Conservation (phyloP, 192 early-diverging fungal species). For the Backusella tuberculispora region DNA sequence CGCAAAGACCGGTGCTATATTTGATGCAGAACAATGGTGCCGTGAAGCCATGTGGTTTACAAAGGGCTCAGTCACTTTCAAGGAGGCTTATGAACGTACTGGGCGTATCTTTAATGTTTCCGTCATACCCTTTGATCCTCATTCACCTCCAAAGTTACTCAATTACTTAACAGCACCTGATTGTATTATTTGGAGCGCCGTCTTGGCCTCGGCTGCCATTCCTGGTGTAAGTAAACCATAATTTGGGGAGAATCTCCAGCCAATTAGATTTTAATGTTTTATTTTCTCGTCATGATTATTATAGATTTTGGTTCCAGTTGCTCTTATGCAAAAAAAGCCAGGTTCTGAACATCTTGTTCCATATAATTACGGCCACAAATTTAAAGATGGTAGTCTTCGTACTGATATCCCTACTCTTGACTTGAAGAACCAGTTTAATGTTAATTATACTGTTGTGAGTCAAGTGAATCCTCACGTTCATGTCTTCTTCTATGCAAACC, state of each 20-base stretch:
- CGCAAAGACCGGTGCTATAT: conserved; percentile 51
- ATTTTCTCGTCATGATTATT: neutral
- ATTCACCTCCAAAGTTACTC: conserved; percentile 78
- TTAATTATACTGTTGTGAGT: conserved; percentile 84
- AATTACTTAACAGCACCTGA: conserved; percentile 90
- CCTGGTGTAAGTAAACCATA: conserved; percentile 59
- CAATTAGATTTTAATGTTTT: neutral
- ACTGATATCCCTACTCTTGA: conserved; percentile 80
- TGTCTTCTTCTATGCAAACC: conserved; percentile 84
- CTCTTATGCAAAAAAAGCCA: conserved; percentile 77
- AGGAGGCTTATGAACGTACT: conserved; percentile 88
- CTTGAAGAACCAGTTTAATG: conserved; percentile 78
- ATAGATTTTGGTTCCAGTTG: conserved; percentile 76
- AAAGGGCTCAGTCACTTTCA: conserved; percentile 83
- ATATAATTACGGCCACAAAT: conserved; percentile 75
- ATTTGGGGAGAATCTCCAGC: neutral
- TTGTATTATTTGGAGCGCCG: conserved; percentile 85
- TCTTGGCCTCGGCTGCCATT: conserved; percentile 81
- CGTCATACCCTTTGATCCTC: conserved; percentile 72
- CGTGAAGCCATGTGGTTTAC: conserved; percentile 68
- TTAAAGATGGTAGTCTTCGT: conserved; percentile 88
- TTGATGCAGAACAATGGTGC: conserved; percentile 68
- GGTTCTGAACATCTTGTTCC: conserved; percentile 65
- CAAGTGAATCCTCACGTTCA: conserved; percentile 92
- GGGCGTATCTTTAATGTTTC: conserved; percentile 88